Percentiles rank a stretch among this genome's conserved stretches.
Evolutionary conservation across 805 yeast species (phyloP).

Genomic region (Candida wancherniae): DNA sequence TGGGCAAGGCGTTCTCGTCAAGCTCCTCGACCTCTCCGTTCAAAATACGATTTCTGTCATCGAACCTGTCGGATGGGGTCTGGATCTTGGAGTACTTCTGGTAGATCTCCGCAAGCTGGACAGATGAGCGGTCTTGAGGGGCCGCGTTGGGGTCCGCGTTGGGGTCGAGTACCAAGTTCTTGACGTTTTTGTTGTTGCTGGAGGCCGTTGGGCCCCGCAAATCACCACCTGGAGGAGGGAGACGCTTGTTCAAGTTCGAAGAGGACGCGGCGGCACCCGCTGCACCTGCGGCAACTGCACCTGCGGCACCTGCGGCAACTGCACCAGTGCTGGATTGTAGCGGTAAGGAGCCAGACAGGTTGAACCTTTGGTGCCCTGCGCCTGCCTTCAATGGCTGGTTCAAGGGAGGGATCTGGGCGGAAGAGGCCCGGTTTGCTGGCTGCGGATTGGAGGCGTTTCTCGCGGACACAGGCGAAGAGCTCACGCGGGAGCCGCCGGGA

Average conservation of each 20-base stretch:
- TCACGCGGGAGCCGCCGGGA: constrained; percentile 4
- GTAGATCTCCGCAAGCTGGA: constrained; percentile 40
- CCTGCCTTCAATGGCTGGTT: not conserved
- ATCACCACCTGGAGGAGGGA: constrained; percentile 1
- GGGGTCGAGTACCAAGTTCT: too few relatives aligned
- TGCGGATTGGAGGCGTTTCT: not conserved
- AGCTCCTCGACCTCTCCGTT: constrained; percentile 35
- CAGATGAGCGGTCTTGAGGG: constrained; percentile 24
- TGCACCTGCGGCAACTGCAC: too few relatives aligned
- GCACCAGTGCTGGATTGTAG: too few relatives aligned
- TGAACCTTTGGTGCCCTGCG: not conserved
- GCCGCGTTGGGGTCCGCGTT: constrained; percentile 10
- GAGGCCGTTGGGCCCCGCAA: constrained; percentile 1
- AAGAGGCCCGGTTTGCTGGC: not conserved
- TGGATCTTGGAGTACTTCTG: constrained; percentile 38
- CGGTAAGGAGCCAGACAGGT: not conserved
- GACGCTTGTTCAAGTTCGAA: not conserved
- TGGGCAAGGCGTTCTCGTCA: constrained; percentile 32
- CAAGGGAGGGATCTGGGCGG: constrained; percentile 2
- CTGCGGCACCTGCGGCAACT: too few relatives aligned
- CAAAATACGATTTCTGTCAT: constrained; percentile 31
- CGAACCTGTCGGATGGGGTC: constrained; percentile 38
- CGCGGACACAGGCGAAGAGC: constrained; percentile 1
- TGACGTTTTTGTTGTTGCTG: constrained; percentile 17
- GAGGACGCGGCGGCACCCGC: not conserved